Base-by-base conservation (phyloP, 179 eudicot species). In the Vitellaria paradoxa region DNA sequence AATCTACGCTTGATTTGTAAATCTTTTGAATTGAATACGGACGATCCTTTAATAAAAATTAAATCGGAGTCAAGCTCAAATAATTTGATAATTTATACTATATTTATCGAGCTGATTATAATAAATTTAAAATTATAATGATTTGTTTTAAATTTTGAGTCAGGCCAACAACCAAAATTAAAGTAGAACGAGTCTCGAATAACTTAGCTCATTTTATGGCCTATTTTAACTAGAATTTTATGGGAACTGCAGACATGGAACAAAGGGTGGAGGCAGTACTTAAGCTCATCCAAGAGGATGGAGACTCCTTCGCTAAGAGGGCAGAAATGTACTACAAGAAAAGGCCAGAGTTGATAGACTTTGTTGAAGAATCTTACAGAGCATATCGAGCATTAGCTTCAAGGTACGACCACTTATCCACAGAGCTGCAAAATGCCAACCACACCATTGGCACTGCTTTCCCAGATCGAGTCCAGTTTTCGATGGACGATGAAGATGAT, bases 251-350 rank as follows among this genome's bases (percentile, higher is more conserved):
- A 92, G 97, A 92, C 73, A 92, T 91, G 97, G 97, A 89, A 72
- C 96, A 89, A 15, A 89, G 87, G 81, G 96, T 88, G 70, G 82
- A 87, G 47, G 37, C 60, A 50, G 87, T 89, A 81, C 81, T 92
- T 13, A 87, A 86, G 74, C 93, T 92, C 73, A 88, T 92, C 13
- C 76, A 86, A 78, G 91, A 91, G 69, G 96, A 91, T 80, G 97
- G 97, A 21, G 97, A 92, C 64, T 91, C 97, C 46, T 92, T 92
- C 71, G 95, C 95, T 56, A 89, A 87, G 78, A 87, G 93, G 86
- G 97, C 97, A 24, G 97, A 92, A 82, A 92, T 92, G 97, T 92
- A 92, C 86, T 92, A 89, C 81, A 87, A 92, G 76, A 87, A 80
- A 63, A 80, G 97, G 76, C 98, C 98, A 4, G 98, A 90, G 70